Evolutionary conservation across 1,284 basidiomycete genomes (phyloP), one percentile per base, ranked within the genome.

Genomic region (Limonomyces culmigenus): DNA sequence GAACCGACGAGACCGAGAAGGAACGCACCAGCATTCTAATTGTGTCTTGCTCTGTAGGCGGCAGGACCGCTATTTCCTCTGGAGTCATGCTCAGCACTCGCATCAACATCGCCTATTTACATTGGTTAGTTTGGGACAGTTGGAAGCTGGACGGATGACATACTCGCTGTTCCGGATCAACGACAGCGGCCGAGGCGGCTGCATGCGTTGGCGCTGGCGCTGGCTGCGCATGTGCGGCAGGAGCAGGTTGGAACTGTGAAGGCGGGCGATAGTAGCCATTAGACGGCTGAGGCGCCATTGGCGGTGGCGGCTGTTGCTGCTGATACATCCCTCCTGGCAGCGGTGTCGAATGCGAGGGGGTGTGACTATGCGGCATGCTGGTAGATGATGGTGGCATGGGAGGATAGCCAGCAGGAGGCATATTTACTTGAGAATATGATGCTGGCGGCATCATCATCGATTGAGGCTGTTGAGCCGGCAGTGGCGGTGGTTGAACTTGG

Each of bases 71-170:
- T 47, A 98, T 85, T 55, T 97, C 89, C 33, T 88, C 87, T 29
- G 70, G 77, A 0, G 85, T 84, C 47, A 98, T 58, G 40, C 68
- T 71, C 20, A 98, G 59, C 0, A 97, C 89, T 58, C 92, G 88
- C 52, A 85, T 63, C 32, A 91, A 51, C 74, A 89, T 85, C 18
- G 69, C 64, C 83, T 88, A 48, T 16, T 38, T 13, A 15, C 33
- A 17, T 44, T 19, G 38, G 40, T 25, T 21, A 39, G 46, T 42
- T 29, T 43, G 35, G 31, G 40, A 35, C 27, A 15, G 38, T 25
- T 2, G 37, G 38, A 16, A 39, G 38, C 19, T 37, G 37, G 25
- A 40, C 37, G 36, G 15, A 42, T 33, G 18, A 43, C 54, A 39
- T 18, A 58, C 52, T 38, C 52, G 50, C 20, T 54, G 51, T 3